Conservation (phyloP, 192 early-diverging fungal species). For the Podila epigama region DNA sequence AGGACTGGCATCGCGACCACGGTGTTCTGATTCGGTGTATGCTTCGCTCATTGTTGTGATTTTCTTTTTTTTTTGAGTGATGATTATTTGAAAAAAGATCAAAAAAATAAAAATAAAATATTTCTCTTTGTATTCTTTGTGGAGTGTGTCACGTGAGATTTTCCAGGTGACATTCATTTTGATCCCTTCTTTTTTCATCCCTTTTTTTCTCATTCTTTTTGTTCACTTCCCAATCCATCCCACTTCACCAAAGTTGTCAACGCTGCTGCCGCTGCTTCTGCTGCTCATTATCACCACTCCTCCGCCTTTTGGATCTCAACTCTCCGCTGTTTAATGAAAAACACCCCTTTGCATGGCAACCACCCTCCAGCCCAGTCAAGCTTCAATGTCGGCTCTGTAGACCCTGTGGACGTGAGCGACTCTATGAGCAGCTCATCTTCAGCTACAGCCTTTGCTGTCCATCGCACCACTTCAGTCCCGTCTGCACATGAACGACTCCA, state of each 20-base stretch:
- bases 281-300: not conserved
- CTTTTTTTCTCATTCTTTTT: not conserved
- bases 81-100: not conserved
- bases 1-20: not conserved
- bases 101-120: not conserved
- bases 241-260: not conserved
- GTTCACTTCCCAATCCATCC: not conserved
- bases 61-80: not conserved
- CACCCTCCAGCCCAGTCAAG: constrained; percentile 18
- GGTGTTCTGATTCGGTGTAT: constrained; percentile 8
- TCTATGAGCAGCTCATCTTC: constrained; percentile 8
- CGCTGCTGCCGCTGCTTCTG: not conserved
- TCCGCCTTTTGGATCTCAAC: not conserved
- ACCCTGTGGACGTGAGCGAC: constrained; percentile 7
- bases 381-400: constrained; percentile 30
- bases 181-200: not conserved
- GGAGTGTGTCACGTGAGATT: no score
- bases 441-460: not conserved
- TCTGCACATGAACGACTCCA: not conserved
- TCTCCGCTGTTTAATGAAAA: constrained; percentile 42
- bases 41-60: not conserved
- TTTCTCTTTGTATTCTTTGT: not conserved
- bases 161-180: not conserved
- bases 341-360: constrained; percentile 37
- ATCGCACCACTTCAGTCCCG: not conserved